Conservation (phyloP, 129 eudicot genomes). For the Artemisia annua region DNA sequence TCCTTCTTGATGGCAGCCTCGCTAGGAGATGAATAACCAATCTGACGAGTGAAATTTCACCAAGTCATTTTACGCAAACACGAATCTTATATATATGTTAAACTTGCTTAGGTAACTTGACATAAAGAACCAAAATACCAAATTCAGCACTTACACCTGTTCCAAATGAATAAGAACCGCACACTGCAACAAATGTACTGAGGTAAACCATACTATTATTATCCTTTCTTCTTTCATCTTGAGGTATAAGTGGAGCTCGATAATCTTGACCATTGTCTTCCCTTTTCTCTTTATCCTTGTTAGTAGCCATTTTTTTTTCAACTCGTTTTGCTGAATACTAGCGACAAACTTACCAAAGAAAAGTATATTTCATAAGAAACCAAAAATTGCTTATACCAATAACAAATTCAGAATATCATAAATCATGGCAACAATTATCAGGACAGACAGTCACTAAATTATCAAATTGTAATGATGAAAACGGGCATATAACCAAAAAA, state of each 20-base stretch:
- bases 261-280: conserved; percentile 33
- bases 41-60: conserved; percentile 30
- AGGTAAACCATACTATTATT: conserved; percentile 50
- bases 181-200: conserved; percentile 57
- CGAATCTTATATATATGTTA: conserved; percentile 7
- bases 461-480: background rate
- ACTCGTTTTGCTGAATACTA: background rate
- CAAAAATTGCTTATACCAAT: conserved; percentile 9
- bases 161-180: conserved; percentile 60
- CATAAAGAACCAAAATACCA: background rate
- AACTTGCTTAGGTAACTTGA: conserved; percentile 6
- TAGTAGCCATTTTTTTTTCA: conserved; percentile 26
- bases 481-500: background rate
- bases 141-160: conserved; percentile 46
- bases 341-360: background rate
- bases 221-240: conserved; percentile 30
- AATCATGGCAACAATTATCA: background rate
- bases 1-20: conserved; percentile 50
- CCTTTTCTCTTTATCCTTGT: conserved; percentile 24
- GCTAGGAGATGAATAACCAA: conserved; percentile 60
- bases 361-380: background rate
- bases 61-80: background rate
- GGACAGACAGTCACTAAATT: background rate
- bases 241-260: conserved; percentile 35
- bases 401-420: background rate